Conservation (phyloP, 495 filamentous ascomycete genomes). For the Penicillium steckii region DNA sequence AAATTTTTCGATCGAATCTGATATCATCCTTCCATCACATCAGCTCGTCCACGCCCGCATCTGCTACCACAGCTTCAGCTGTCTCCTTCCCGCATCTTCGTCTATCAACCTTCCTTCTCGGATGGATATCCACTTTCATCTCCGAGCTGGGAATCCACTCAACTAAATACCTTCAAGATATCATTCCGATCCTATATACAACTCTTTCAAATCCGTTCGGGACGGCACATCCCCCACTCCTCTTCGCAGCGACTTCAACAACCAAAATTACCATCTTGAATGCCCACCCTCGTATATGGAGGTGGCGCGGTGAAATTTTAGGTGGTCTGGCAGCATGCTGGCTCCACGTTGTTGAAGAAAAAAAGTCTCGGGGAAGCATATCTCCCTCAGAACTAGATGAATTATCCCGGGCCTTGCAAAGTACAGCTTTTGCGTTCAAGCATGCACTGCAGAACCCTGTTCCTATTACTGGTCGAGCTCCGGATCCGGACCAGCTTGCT, state of each 20-base stretch:
- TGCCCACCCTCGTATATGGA: slow-evolving; percentile 70
- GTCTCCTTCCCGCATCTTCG: slow-evolving; percentile 42
- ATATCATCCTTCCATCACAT: slow-evolving; percentile 49
- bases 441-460: slow-evolving; percentile 33
- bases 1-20: slow-evolving; percentile 40
- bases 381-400: slow-evolving; percentile 12
- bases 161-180: slow-evolving; percentile 71
- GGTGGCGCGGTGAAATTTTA: slow-evolving; percentile 68
- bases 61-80: slow-evolving; percentile 49
- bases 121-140: slow-evolving; percentile 52
- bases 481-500: slow-evolving; percentile 19
- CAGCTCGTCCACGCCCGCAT: slow-evolving; percentile 39
- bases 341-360: slow-evolving; percentile 54
- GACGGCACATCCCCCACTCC: slow-evolving; percentile 51
- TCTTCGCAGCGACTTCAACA: slow-evolving; percentile 52
- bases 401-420: slow-evolving; percentile 49
- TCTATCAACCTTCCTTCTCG: slow-evolving; percentile 55
- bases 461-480: slow-evolving; percentile 1
- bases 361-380: slow-evolving; percentile 10
- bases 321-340: slow-evolving; percentile 65
- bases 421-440: slow-evolving; percentile 35
- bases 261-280: slow-evolving; percentile 60
- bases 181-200: slow-evolving; percentile 65
- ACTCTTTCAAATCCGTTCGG: slow-evolving; percentile 72
- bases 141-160: slow-evolving; percentile 63